phyloP scores from a whole-genome alignment of 495 filamentous ascomycete genomes.

The Aspergillus incahuasiensis region DNA sequence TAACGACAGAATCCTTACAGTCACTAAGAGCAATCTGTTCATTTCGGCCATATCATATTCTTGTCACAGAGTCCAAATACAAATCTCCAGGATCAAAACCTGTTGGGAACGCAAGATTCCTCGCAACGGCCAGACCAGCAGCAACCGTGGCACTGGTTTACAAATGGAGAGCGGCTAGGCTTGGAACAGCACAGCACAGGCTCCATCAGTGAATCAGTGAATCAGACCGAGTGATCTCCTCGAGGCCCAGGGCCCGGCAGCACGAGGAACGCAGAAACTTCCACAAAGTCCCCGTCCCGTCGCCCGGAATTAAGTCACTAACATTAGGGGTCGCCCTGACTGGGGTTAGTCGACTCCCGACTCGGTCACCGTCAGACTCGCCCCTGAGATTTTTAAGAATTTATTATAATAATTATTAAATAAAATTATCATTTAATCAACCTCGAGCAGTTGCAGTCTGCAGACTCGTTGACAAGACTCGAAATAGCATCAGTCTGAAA shows the following conservation, averaged over 20 bases:
- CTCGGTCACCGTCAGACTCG: neutral
- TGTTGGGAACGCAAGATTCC: neutral
- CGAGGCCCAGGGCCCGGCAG: neutral
- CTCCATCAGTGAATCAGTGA: neutral
- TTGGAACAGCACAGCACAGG: neutral
- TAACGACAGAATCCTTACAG: no score
- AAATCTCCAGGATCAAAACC: neutral
- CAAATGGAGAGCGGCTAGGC: neutral
- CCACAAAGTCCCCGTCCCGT: neutral
- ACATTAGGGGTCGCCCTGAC: neutral
- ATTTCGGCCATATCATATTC: no score
- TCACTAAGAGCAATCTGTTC: no score
- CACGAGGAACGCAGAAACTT: conserved; percentile 3
- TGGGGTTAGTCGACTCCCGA: conserved; percentile 5
- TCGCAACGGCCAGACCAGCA: neutral
- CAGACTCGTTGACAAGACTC: no score
- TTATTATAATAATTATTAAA: no score
- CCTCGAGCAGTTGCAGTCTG: neutral
- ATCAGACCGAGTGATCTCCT: neutral
- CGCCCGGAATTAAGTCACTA: neutral
- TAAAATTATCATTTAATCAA: neutral
- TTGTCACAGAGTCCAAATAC: neutral
- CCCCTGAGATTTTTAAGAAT: neutral
- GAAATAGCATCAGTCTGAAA: neutral
- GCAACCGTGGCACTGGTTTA: neutral